Percentiles rank a stretch among this genome's conserved stretches.
Evolutionary conservation across 2,329 filamentous ascomycete species (phyloP).

Genomic region (Xylaria sp.): DNA sequence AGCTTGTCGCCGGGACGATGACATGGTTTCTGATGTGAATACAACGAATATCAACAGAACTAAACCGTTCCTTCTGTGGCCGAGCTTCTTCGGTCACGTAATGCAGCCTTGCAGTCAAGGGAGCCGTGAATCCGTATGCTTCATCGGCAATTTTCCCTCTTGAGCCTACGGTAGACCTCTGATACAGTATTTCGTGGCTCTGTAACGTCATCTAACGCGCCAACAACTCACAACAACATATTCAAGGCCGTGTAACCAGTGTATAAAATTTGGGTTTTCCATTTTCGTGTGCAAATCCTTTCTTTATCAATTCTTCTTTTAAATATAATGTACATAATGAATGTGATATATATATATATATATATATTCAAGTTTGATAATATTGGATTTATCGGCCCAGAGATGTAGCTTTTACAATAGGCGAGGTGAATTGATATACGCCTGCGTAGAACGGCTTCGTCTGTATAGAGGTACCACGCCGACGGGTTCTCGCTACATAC

Average conservation of each 20-base stretch:
- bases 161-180: neutral
- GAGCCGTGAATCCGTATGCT: neutral
- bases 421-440: neutral
- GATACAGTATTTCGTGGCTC: neutral
- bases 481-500: neutral
- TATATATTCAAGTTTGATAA: too few relatives aligned
- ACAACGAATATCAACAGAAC: neutral
- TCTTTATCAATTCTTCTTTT: too few relatives aligned
- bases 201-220: neutral
- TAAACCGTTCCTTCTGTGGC: neutral
- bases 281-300: too few relatives aligned
- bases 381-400: too few relatives aligned
- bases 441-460: neutral
- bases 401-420: too few relatives aligned
- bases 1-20: neutral
- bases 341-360: too few relatives aligned
- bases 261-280: too few relatives aligned
- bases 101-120: neutral
- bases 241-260: constrained; percentile 38
- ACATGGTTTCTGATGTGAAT: neutral
- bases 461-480: neutral
- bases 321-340: too few relatives aligned
- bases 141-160: neutral
- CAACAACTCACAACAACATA: neutral
- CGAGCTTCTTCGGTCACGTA: neutral